phyloP scores from a whole-genome alignment of 1,139 yeast species.

The Saccharomycopsis phalli region DNA sequence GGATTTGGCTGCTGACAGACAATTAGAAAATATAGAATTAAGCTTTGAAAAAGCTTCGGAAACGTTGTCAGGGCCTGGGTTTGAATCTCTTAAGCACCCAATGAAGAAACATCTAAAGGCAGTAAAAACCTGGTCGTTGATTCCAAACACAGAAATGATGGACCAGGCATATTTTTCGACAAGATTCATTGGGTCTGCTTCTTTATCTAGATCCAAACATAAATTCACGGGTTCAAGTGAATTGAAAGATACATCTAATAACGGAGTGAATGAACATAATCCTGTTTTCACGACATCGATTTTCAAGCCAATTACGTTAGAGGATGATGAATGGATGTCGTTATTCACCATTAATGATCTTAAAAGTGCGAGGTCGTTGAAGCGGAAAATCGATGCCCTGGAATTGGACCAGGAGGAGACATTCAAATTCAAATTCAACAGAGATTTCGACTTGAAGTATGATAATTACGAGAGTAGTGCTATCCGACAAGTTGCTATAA shows the following conservation, averaged over 20 bases:
- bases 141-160: slow-evolving; percentile 86
- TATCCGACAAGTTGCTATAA: slow-evolving; percentile 22
- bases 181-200: slow-evolving; percentile 76
- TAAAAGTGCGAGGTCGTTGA: slow-evolving; percentile 31
- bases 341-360: slow-evolving; percentile 50
- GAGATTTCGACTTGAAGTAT: slow-evolving; percentile 75
- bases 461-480: slow-evolving; percentile 13
- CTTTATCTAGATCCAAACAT: slow-evolving; percentile 35
- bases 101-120: slow-evolving; percentile 65
- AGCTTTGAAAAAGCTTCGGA: slow-evolving; percentile 74
- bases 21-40: slow-evolving; percentile 42
- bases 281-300: slow-evolving; percentile 53
- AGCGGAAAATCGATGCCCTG: slow-evolving; percentile 36
- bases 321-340: slow-evolving; percentile 71
- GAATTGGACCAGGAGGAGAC: slow-evolving; percentile 36
- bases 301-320: slow-evolving; percentile 66
- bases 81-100: slow-evolving; percentile 57
- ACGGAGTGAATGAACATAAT: slow-evolving; percentile 32
- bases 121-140: slow-evolving; percentile 66
- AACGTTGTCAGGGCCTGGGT: slow-evolving; percentile 41
- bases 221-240: slow-evolving; percentile 22
- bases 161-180: slow-evolving; percentile 68
- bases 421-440: slow-evolving; percentile 52
- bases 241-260: slow-evolving; percentile 28
- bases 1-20: slow-evolving; percentile 15